Evolutionary conservation across 768 basidiomycete genomes (phyloP).

Genomic region (Leucosporidium yakuticum): DNA sequence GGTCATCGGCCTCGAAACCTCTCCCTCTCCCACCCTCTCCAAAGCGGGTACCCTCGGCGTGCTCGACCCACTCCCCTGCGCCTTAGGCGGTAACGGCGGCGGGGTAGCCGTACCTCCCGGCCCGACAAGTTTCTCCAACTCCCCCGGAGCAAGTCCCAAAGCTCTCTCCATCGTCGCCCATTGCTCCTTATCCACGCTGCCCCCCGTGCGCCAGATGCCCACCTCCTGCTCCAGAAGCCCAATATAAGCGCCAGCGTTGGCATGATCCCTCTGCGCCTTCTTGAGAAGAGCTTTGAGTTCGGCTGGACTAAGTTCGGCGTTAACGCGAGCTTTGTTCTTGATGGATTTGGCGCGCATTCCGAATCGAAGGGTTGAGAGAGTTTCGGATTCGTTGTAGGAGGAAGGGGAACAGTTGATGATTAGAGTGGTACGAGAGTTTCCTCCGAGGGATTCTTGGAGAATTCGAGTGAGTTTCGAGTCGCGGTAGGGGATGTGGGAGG

Average conservation of each 20-base stretch:
- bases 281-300: slow-evolving; percentile 88
- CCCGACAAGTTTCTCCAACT: slow-evolving; percentile 30
- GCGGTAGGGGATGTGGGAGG: slow-evolving; percentile 94
- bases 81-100: slow-evolving; percentile 61
- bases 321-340: slow-evolving; percentile 99
- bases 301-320: slow-evolving; percentile 90
- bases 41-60: slow-evolving; percentile 70
- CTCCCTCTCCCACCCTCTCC: slow-evolving; percentile 60
- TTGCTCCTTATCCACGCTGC: slow-evolving; percentile 70
- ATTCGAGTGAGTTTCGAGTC: slow-evolving; percentile 99
- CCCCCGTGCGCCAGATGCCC: slow-evolving; percentile 80
- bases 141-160: slow-evolving; percentile 44
- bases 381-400: slow-evolving; percentile 94
- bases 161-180: slow-evolving; percentile 71
- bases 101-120: slow-evolving; percentile 50
- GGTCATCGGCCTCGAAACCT: slow-evolving; percentile 83
- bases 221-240: slow-evolving; percentile 85
- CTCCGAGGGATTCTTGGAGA: slow-evolving; percentile 94
- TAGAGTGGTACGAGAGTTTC: slow-evolving; percentile 90
- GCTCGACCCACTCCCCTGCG: slow-evolving; percentile 53
- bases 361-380: slow-evolving; percentile 92
- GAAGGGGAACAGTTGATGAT: slow-evolving; percentile 99
- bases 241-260: slow-evolving; percentile 77
- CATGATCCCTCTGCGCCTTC: slow-evolving; percentile 81
- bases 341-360: slow-evolving; percentile 99